Evolutionary conservation across 2,329 filamentous ascomycete species (phyloP).

Genomic region (Beauveria bassiana): DNA sequence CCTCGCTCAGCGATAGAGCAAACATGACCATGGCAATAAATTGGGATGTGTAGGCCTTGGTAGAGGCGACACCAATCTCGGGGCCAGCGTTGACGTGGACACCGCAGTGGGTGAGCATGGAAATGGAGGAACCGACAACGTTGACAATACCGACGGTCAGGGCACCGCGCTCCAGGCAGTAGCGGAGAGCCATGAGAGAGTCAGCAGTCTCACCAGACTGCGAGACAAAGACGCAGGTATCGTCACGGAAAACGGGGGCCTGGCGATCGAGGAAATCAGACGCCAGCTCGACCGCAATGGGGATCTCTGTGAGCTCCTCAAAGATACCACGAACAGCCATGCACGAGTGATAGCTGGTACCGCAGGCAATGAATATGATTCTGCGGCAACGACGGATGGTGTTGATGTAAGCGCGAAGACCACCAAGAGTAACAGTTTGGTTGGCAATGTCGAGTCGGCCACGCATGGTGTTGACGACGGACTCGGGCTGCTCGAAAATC

Average conservation of each 20-base stretch:
- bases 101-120: conserved; percentile 97
- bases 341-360: conserved; percentile 97
- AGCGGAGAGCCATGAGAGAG: conserved; percentile 91
- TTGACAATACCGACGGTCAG: conserved; percentile 98
- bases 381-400: conserved; percentile 95
- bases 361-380: conserved; percentile 98
- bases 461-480: conserved; percentile 99
- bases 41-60: conserved; percentile 98
- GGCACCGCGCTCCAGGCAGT: conserved; percentile 95
- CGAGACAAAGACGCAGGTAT: conserved; percentile 97
- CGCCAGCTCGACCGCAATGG: conserved; percentile 91
- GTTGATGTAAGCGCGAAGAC: conserved; percentile 88
- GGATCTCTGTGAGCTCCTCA: conserved; percentile 96
- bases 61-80: conserved; percentile 97
- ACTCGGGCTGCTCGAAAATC: conserved; percentile 99
- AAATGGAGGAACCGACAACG: conserved; percentile 97
- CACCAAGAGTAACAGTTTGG: conserved; percentile 92
- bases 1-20: conserved; percentile 89
- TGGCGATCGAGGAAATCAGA: conserved; percentile 97
- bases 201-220: conserved; percentile 98
- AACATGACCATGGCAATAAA: conserved; percentile 99
- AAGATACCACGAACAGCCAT: conserved; percentile 98
- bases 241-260: conserved; percentile 97
- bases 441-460: conserved; percentile 90
- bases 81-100: conserved; percentile 98